Percentiles rank a stretch among this genome's conserved stretches.
These are phyloP conservation scores for barley (Hordeum vulgare) DNA, from an alignment of 176 grass and related monocot genomes.

Conservation along the genomic window MorexV3_pseudomolecules_assembly NC_058521.1:160224112-160224611, in stretches of 20 bases:
- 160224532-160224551: slow-evolving; percentile 15
- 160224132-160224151: neutral
- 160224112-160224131: neutral
- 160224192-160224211: neutral
- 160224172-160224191: neutral
- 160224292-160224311: neutral
- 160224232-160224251: neutral
- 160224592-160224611: neutral
- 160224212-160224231: neutral
- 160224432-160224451: neutral
- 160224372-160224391: neutral
- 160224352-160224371: neutral
- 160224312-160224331: neutral
- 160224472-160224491: neutral
- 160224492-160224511: neutral
- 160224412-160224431: neutral
- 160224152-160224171: neutral
- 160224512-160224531: neutral
- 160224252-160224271: neutral
- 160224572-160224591: neutral
- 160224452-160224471: neutral
- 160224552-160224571: neutral
- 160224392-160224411: neutral
- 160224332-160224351: neutral
- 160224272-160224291: neutral